Evolutionary conservation across 148 eudicot species (phyloP).

Genomic region (Fagopyrum homotropicum): DNA sequence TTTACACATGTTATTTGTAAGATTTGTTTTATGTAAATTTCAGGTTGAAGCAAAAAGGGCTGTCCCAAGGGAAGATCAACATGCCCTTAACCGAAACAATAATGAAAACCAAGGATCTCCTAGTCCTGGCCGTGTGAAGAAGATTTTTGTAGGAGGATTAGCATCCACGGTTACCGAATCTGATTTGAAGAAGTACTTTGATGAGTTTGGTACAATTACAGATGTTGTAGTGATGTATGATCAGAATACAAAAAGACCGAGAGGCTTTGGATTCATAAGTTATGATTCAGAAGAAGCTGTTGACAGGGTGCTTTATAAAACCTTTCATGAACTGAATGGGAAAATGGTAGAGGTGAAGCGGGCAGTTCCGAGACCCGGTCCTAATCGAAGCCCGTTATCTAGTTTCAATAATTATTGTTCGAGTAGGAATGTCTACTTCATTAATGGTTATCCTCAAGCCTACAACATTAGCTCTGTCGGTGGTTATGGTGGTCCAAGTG

Average conservation of each 20-base stretch:
- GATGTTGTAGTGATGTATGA: constrained; percentile 97
- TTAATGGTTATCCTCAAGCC: constrained; percentile 54
- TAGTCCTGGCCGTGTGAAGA: constrained; percentile 63
- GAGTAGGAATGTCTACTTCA: constrained; percentile 50
- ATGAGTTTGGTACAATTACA: constrained; percentile 70
- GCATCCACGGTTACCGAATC: constrained; percentile 77
- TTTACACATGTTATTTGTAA: background rate
- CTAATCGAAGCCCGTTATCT: constrained; percentile 55
- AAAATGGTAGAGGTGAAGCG: constrained; percentile 93
- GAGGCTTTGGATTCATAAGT: constrained; percentile 92
- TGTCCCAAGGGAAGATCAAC: constrained; percentile 81
- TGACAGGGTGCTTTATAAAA: constrained; percentile 62
- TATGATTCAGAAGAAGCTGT: constrained; percentile 85
- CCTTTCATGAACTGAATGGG: constrained; percentile 83
- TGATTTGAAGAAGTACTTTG: constrained; percentile 75
- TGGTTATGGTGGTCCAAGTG: constrained; percentile 54
- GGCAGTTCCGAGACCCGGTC: constrained; percentile 83
- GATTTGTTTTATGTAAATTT: background rate
- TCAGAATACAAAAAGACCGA: constrained; percentile 85
- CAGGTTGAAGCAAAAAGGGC: constrained; percentile 96
- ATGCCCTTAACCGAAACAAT: constrained; percentile 43
- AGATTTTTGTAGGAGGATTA: constrained; percentile 91
- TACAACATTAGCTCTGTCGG: constrained; percentile 55
- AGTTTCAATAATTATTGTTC: constrained; percentile 56
- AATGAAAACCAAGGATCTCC: constrained; percentile 67